phyloP scores from a whole-genome alignment of 2,329 filamentous ascomycete species.

The Xylariaceae sp. region DNA sequence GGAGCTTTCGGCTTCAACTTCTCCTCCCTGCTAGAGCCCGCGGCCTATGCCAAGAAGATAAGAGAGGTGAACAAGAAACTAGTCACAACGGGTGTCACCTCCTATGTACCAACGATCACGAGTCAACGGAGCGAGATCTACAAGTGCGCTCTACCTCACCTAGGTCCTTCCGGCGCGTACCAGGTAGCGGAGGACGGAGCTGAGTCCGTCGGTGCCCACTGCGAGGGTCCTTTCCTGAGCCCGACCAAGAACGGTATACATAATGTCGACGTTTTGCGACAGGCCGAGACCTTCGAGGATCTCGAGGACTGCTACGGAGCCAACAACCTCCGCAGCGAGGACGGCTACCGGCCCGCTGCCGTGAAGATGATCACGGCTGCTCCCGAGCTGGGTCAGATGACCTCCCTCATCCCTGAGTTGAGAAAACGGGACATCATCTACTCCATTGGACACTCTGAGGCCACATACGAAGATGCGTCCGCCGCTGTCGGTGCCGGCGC shows the following conservation, averaged over 20 bases:
- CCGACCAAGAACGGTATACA: conserved; percentile 84
- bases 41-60: conserved; percentile 67
- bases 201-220: conserved; percentile 84
- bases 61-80: conserved; percentile 65
- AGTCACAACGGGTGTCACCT: conserved; percentile 76
- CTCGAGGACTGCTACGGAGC: conserved; percentile 67
- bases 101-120: conserved; percentile 79
- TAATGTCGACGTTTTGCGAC: conserved; percentile 64
- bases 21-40: conserved; percentile 64
- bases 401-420: conserved; percentile 62
- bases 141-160: conserved; percentile 69
- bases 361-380: conserved; percentile 83
- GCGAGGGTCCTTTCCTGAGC: conserved; percentile 84
- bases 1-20: conserved; percentile 93
- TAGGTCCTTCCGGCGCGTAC: conserved; percentile 62
- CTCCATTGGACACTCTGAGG: conserved; percentile 81
- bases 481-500: conserved; percentile 67
- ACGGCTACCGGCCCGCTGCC: conserved; percentile 35
- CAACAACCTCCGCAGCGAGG: conserved; percentile 52
- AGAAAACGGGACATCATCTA: conserved; percentile 62
- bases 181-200: conserved; percentile 64
- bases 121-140: conserved; percentile 80
- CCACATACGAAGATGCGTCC: conserved; percentile 76
- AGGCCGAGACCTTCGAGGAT: conserved; percentile 59
- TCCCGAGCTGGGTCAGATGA: conserved; percentile 71